Evolutionary conservation across 306 rosid species (phyloP).

Genomic region (Canavalia gladiata): DNA sequence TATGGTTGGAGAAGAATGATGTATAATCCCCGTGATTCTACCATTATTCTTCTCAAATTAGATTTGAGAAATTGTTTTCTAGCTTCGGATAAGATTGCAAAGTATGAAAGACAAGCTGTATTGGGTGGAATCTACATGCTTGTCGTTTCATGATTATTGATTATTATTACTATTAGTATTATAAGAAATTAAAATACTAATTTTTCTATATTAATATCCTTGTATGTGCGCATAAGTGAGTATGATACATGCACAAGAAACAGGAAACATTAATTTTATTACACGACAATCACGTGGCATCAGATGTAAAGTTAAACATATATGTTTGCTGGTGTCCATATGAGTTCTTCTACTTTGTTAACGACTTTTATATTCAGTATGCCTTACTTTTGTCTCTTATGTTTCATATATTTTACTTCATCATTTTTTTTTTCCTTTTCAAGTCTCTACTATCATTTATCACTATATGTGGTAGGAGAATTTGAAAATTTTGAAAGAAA

Average conservation of each 20-base stretch:
- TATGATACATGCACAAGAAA: background rate
- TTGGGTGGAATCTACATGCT: constrained; percentile 35
- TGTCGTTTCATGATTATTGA: constrained; percentile 10
- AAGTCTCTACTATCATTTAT: background rate
- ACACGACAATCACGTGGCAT: constrained; percentile 38
- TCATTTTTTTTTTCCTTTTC: background rate
- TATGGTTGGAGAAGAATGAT: background rate
- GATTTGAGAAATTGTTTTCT: constrained; percentile 36
- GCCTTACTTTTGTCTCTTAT: background rate
- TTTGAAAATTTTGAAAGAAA: background rate
- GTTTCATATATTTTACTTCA: background rate
- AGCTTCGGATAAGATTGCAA: constrained; percentile 43
- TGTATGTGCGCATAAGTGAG: background rate
- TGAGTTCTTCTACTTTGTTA: background rate
- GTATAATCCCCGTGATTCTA: constrained; percentile 37
- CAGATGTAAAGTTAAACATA: background rate
- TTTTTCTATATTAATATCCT: background rate
- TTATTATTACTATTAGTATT: background rate
- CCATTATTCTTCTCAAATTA: constrained; percentile 40
- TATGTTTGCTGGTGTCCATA: background rate
- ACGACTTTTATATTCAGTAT: background rate
- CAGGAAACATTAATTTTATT: background rate
- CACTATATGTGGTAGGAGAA: background rate
- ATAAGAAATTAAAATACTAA: background rate
- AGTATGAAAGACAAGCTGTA: constrained; percentile 1